Conservation (phyloP, 140 eudicot genomes). For the Erigeron philadelphicus region DNA sequence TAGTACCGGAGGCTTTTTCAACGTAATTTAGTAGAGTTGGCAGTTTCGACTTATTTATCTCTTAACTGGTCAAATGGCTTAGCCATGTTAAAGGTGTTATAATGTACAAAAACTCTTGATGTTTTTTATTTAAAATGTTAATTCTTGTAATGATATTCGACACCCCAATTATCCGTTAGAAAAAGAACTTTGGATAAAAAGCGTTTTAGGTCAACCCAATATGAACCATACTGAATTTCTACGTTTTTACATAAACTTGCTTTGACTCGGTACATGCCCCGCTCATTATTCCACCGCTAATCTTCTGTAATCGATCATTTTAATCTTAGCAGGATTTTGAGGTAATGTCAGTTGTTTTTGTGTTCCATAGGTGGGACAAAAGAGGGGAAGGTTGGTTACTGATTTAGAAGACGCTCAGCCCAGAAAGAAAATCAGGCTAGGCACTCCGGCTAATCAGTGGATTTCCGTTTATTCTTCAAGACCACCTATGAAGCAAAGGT, state of each 20-base stretch:
- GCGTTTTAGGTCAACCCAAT: no score
- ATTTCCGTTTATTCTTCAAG: slow-evolving; percentile 47
- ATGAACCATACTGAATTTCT: no score
- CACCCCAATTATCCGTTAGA: no score
- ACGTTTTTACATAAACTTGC: no score
- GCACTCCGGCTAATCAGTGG: slow-evolving; percentile 64
- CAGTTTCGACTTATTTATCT: neutral
- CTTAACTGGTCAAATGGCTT: neutral
- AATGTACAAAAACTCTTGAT: neutral
- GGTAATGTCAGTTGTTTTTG: neutral
- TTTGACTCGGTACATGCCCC: neutral
- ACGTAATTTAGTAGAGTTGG: neutral
- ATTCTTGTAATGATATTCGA: no score
- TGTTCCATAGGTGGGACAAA: slow-evolving; percentile 55
- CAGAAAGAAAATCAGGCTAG: slow-evolving; percentile 55
- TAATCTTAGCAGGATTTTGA: neutral
- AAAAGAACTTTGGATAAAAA: no score
- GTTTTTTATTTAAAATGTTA: neutral
- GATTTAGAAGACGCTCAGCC: slow-evolving; percentile 57
- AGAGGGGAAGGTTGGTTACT: slow-evolving; percentile 48
- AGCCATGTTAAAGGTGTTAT: neutral
- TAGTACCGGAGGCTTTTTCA: neutral
- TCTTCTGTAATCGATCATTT: neutral
- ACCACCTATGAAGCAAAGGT: slow-evolving; percentile 60
- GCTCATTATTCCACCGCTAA: neutral